Base-by-base conservation (phyloP, 2,329 filamentous ascomycete genomes). In the Colletotrichum falcatum region DNA sequence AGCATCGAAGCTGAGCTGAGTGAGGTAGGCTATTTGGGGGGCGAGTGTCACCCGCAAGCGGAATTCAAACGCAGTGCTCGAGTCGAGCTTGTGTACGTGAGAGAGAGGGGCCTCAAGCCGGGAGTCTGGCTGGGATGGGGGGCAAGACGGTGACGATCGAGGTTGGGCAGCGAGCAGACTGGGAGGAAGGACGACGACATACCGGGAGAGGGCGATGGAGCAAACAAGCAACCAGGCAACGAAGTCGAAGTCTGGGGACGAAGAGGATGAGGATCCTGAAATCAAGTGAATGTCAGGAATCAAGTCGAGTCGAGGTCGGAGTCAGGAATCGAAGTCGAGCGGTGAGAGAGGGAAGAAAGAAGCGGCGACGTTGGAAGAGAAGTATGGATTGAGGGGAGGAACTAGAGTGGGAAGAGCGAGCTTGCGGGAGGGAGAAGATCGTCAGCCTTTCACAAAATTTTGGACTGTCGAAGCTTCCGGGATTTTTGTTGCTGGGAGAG, bases 371-470 rank as follows among this genome's bases (percentile, higher is more conserved):
- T 66, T 68, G 70, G 63, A 66, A 59, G 70, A 71, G 62, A 72
- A 65, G 70, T 72, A 71, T 69, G 66, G 65, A 67, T 65, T 54
- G 58, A 48, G 65, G 71, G 61, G 64, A 70, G 53, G 62, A 63
- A 37, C 35, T 71, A 61, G 71, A 64, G 72, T 66, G 60, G 72
- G 61, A 65, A 60, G 70, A 73, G 60, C 59, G 58, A 46, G 44
- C 65, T 54, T 69, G 46, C 53, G 66, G 59, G 66, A 72, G 70
- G 72, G 60, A 73, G 72, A 71, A 63, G 72, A 73, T 73, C 71
- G 72, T 73, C 72, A 73, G 72, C 72, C 72, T 71, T 74, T 71
- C 67, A 70, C 70, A 72, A 73, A 74, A 73, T 60, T 73, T 74
- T 73, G 72, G 72, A 69, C 54, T 35, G 71, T 62, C 65, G 70